phyloP scores from a whole-genome alignment of 2,329 filamentous ascomycete species.

The Ophiostoma novo-ulmi region DNA sequence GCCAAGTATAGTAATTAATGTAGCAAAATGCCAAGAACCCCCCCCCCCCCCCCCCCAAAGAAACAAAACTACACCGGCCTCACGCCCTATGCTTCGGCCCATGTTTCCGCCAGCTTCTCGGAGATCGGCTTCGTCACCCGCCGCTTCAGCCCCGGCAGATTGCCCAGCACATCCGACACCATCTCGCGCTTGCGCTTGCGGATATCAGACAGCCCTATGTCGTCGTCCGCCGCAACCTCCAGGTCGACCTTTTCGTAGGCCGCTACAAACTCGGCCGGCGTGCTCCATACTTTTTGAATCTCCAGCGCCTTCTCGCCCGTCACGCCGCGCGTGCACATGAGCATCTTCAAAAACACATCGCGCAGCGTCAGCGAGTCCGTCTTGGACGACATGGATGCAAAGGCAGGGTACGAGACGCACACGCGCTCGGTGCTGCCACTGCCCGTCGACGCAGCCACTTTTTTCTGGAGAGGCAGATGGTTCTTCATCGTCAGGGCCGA shows the following conservation, averaged over 20 bases:
- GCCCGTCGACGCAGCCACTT: constrained; percentile 43
- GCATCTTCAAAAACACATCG: constrained; percentile 76
- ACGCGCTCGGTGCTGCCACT: background rate
- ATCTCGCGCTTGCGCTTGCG: constrained; percentile 56
- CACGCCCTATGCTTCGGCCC: constrained; percentile 48
- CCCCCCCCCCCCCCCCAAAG: background rate
- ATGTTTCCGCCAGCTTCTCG: constrained; percentile 65
- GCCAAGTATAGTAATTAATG: background rate
- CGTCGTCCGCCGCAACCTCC: constrained; percentile 27
- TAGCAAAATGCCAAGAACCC: background rate
- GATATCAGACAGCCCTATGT: constrained; percentile 36
- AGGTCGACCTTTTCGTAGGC: constrained; percentile 58
- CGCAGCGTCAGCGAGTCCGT: constrained; percentile 67
- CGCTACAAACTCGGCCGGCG: constrained; percentile 64
- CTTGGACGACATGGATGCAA: constrained; percentile 68
- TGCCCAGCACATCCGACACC: constrained; percentile 52
- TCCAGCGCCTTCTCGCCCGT: constrained; percentile 74
- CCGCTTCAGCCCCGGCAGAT: constrained; percentile 63
- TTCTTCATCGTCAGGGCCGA: constrained; percentile 57
- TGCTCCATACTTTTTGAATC: constrained; percentile 73
- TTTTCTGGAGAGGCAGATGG: constrained; percentile 59
- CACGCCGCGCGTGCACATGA: constrained; percentile 73
- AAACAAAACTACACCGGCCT: background rate
- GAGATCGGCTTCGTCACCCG: constrained; percentile 59
- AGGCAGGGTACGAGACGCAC: constrained; percentile 65